Percentiles rank a stretch among this genome's conserved stretches.
These are phyloP conservation scores for Plasmodium falciparum DNA, from an alignment of 169 alveolate species.

Conservation along the genomic window DNA sequence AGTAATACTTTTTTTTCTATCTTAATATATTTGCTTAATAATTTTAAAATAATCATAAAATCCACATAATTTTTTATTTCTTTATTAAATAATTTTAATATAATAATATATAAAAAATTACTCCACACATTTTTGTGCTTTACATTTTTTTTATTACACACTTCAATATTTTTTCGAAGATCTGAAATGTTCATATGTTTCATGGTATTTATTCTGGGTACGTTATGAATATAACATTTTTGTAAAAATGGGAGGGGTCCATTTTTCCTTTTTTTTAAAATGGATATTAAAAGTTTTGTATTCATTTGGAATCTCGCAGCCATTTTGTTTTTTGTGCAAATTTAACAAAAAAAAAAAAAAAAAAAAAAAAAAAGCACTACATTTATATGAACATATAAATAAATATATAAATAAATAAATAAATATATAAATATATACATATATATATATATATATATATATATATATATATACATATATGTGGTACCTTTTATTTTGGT, in stretches of 20 bases:
- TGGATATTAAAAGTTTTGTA: too few relatives aligned
- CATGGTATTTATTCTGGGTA: slow-evolving; percentile 46
- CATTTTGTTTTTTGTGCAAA: too few relatives aligned
- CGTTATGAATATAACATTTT: neutral
- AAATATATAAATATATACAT: neutral
- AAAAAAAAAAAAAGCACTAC: too few relatives aligned
- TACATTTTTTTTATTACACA: slow-evolving; percentile 60
- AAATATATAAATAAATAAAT: too few relatives aligned
- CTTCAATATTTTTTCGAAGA: slow-evolving; percentile 15
- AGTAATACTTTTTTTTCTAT: slow-evolving; percentile 47
- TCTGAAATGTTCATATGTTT: slow-evolving; percentile 29
- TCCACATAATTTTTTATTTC: slow-evolving; percentile 50
- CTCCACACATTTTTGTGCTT: slow-evolving; percentile 40
- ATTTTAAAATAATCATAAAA: slow-evolving; percentile 62
- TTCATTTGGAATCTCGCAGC: too few relatives aligned
- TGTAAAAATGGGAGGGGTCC: too few relatives aligned
- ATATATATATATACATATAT: neutral
- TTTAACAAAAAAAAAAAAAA: too few relatives aligned
- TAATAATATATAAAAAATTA: slow-evolving; percentile 36
- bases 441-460: slow-evolving; percentile 1
- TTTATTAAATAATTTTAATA: slow-evolving; percentile 48
- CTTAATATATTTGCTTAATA: slow-evolving; percentile 35
- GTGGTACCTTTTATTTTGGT: neutral
- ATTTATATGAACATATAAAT: neutral
- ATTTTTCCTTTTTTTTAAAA: too few relatives aligned